Conservation (phyloP, 23 red algal species). For the Agarophyton chilense region DNA sequence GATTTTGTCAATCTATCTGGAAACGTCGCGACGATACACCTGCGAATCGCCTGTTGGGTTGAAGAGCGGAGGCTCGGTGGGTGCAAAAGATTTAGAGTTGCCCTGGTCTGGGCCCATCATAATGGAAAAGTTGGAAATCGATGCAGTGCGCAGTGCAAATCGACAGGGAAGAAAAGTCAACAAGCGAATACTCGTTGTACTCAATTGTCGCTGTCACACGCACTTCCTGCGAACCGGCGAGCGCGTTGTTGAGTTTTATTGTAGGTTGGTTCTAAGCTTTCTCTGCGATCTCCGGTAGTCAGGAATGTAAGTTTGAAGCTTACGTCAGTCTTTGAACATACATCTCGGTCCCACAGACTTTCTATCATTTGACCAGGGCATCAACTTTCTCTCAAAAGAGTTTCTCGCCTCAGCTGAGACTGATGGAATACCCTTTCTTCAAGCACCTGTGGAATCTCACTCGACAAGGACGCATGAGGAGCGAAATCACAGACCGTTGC, state of each 20-base stretch:
- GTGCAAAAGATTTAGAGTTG: background rate
- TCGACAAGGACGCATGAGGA: background rate
- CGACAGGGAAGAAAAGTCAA: no score
- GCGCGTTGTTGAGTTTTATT: no score
- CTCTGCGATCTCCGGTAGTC: no score
- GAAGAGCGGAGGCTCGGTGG: background rate
- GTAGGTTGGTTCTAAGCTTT: no score
- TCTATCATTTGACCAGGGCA: background rate
- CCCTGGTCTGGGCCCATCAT: constrained; percentile 40
- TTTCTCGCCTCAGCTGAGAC: background rate
- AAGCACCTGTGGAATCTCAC: background rate
- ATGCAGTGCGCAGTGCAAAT: no score
- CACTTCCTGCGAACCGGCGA: no score
- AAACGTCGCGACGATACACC: constrained; percentile 6
- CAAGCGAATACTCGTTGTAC: no score
- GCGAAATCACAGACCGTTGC: constrained; percentile 2
- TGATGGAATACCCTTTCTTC: background rate
- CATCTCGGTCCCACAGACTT: background rate
- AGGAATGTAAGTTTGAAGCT: no score
- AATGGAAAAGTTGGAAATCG: no score
- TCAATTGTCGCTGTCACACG: no score
- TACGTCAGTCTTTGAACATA: no score
- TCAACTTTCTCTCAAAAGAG: constrained; percentile 7
- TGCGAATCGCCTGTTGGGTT: no score
- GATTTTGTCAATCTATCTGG: constrained; percentile 17